Conservation (phyloP, 1,284 basidiomycete genomes). For the Moniliella sp. region DNA sequence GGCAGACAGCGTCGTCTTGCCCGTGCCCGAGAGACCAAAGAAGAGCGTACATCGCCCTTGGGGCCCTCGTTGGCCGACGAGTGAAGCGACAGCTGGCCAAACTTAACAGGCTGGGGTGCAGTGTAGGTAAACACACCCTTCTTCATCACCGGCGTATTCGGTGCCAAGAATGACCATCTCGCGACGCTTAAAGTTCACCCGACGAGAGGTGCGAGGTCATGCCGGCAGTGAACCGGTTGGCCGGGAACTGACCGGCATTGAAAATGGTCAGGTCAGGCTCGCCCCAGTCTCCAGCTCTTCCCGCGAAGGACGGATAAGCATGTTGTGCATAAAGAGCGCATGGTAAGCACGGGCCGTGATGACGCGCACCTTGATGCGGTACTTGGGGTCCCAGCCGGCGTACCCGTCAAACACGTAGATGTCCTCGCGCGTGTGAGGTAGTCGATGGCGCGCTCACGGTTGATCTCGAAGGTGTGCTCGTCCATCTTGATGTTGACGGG, state of each 20-base stretch:
- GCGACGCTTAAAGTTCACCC: slow-evolving; percentile 99
- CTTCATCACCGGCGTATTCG: slow-evolving; percentile 99
- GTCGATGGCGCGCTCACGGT: slow-evolving; percentile 97
- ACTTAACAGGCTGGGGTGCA: slow-evolving; percentile 97
- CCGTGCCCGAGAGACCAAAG: slow-evolving; percentile 95
- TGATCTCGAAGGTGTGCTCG: slow-evolving; percentile 92
- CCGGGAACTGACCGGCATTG: slow-evolving; percentile 98
- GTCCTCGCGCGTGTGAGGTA: slow-evolving; percentile 91
- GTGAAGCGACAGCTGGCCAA: slow-evolving; percentile 89
- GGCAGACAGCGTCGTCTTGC: slow-evolving; percentile 48
- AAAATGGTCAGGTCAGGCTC: slow-evolving; percentile 99
- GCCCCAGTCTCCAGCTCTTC: slow-evolving; percentile 80
- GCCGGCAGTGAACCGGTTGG: slow-evolving; percentile 96
- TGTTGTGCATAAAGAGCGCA: slow-evolving; percentile 81
- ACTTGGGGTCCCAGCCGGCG: slow-evolving; percentile 94
- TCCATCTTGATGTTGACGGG: slow-evolving; percentile 99
- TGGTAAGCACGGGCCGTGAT: slow-evolving; percentile 97
- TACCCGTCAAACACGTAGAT: slow-evolving; percentile 97
- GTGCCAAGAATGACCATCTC: slow-evolving; percentile 99
- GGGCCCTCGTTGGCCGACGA: slow-evolving; percentile 92
- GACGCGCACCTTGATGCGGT: slow-evolving; percentile 96
- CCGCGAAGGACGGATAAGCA: slow-evolving; percentile 91
- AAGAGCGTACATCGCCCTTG: slow-evolving; percentile 77
- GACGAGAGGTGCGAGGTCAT: slow-evolving; percentile 98
- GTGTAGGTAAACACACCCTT: slow-evolving; percentile 98